These are phyloP conservation scores for Xylaria sp. DNA, from an alignment of 2,329 filamentous ascomycete genomes.

Conservation along the genomic window DNA sequence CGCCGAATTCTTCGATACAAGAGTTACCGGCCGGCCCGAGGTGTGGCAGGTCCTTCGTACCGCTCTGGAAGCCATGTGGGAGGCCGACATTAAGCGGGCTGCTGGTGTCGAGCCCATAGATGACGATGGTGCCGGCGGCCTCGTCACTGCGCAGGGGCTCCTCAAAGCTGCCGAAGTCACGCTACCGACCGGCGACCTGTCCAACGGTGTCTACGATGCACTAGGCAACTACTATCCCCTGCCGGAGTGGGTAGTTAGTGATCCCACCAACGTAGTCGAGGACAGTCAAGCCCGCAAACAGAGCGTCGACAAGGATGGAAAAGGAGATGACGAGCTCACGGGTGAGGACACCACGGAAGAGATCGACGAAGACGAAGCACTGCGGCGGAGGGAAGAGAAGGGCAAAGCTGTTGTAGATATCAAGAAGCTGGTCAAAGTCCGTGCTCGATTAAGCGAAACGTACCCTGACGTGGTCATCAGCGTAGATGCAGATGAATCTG, in stretches of 20 bases:
- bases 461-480: conserved; percentile 71
- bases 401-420: conserved; percentile 67
- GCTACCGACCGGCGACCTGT: conserved; percentile 77
- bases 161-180: conserved; percentile 82
- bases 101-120: conserved; percentile 42
- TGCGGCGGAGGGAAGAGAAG: conserved; percentile 65
- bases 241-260: conserved; percentile 74
- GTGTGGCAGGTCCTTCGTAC: conserved; percentile 82
- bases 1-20: conserved; percentile 88
- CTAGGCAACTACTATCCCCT: conserved; percentile 76
- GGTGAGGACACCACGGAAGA: conserved; percentile 46
- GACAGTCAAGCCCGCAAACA: conserved; percentile 41
- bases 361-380: conserved; percentile 51
- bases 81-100: conserved; percentile 54
- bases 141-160: conserved; percentile 81
- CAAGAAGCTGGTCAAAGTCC: conserved; percentile 66
- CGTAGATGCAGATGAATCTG: conserved; percentile 70
- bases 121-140: conserved; percentile 51
- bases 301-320: conserved; percentile 40
- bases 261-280: conserved; percentile 68
- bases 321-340: conserved; percentile 46
- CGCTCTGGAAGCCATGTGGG: conserved; percentile 75
- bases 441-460: conserved; percentile 73
- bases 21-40: conserved; percentile 80
- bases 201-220: conserved; percentile 77